A percentile compares a stretch with the other conserved stretches of the same genome.
Conservation (phyloP, 2,329 filamentous ascomycete genomes). For the Penicillium sp. region DNA sequence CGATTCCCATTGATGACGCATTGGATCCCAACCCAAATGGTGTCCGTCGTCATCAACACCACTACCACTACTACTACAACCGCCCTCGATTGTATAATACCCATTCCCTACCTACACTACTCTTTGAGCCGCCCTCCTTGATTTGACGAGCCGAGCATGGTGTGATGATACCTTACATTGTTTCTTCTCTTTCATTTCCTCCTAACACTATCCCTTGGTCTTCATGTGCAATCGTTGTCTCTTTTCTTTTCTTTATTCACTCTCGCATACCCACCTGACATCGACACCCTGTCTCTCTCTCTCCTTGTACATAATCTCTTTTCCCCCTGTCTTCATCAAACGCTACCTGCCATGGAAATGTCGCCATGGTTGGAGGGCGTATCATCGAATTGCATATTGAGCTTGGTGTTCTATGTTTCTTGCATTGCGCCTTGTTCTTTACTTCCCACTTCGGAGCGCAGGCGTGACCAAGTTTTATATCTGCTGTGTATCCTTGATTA, state of each 20-base stretch:
- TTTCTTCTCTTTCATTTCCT: constrained; percentile 2
- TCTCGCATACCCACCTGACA: constrained; percentile 12
- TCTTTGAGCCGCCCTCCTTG: constrained; percentile 11
- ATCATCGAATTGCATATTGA: constrained; percentile 21
- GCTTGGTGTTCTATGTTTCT: background rate
- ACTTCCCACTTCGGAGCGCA: background rate
- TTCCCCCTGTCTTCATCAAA: constrained; percentile 6
- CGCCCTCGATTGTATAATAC: constrained; percentile 25
- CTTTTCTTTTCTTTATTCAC: constrained; percentile 7
- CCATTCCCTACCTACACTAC: constrained; percentile 9
- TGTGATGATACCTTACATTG: constrained; percentile 21
- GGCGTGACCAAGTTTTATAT: background rate
- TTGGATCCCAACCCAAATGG: constrained; percentile 16
- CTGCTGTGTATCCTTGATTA: background rate
- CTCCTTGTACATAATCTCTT: constrained; percentile 30
- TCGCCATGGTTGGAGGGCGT: constrained; percentile 16
- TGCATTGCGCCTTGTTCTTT: background rate
- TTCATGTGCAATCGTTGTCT: constrained; percentile 12
- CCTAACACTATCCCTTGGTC: constrained; percentile 5
- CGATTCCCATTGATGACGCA: background rate
- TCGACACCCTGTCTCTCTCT: constrained; percentile 6
- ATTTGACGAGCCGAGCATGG: constrained; percentile 23
- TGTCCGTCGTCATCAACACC: constrained; percentile 6
- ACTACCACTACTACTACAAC: constrained; percentile 11
- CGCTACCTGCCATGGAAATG: constrained; percentile 12